Evolutionary conservation across 2,329 filamentous ascomycete genomes (phyloP), one percentile per base, ranked within the genome.

Genomic region (Laburnicola sp.): DNA sequence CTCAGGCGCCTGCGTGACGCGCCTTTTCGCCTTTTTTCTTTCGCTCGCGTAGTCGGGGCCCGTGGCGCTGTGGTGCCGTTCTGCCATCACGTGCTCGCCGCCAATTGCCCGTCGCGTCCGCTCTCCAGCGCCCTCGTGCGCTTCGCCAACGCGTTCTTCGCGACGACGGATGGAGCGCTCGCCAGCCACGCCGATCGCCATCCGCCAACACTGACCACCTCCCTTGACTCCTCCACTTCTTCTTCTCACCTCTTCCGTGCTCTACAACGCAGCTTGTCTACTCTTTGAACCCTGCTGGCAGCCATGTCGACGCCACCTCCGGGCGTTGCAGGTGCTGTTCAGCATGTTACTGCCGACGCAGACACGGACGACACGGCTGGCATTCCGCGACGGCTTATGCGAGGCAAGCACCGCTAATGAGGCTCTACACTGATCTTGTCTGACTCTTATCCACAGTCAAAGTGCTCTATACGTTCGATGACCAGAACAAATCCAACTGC

Each of bases 381-480:
- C 36, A 73, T 74, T 48, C 69, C 72, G 38, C 68, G 64, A 54
- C 65, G 72, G 48, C 71, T 74, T 39, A 80, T 80, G 78, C 74
- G 77, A 74, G 74, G 74, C 73, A 71, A 66, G 70, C 56, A 51
- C 45, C 54, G 51, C 45, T 53, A 53, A 35, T 55, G 39, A 28
- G 34, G 22, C 30, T 37, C n/a, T 31, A 31, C 9, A 30, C 6
- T 10, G 9, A 21, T 2, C 16, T 11, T 25, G 30, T 34, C 35
- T 40, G 31, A 31, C 39, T 40, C 63, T 66, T 58, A 66, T 57
- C 35, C 58, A 58, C 73, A 96, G 92, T 97, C 74, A 97, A 97
- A 80, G 88, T 97, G 43, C 86, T 96, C 54, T 99, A 97, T 75
- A 96, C 91, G 28, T 97, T 97, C 75, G 92, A 97, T 72, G 86